A percentile compares a stretch with the other conserved stretches of the same genome.
Conservation (phyloP, 306 rosid genomes). For the Parietaria judaica region DNA sequence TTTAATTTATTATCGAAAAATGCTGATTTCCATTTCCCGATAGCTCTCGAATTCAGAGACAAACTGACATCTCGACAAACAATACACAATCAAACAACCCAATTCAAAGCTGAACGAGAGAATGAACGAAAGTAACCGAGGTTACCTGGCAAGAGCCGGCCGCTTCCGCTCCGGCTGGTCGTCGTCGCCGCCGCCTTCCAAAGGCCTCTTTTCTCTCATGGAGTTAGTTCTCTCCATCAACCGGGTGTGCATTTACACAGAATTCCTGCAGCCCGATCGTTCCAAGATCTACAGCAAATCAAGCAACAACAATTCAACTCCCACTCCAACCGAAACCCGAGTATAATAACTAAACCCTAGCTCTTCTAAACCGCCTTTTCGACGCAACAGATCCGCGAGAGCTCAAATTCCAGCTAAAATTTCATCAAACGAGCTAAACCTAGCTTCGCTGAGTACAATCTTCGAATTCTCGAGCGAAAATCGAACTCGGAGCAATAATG, state of each 20-base stretch:
- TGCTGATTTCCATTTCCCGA: not conserved
- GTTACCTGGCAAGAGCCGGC: conserved; percentile 94
- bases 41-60: not conserved
- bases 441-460: not conserved
- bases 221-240: conserved; percentile 50
- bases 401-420: conserved; percentile 20
- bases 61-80: conserved; percentile 6
- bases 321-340: not conserved
- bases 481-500: not conserved
- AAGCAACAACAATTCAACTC: conserved; percentile 20
- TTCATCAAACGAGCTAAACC: conserved; percentile 14
- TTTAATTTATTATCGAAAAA: not conserved
- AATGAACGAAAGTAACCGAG: not conserved
- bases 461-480: conserved; percentile 6
- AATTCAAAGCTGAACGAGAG: not conserved
- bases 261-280: conserved; percentile 19
- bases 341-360: conserved; percentile 27
- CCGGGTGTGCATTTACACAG: conserved; percentile 48
- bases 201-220: conserved; percentile 64
- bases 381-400: conserved; percentile 31
- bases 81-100: conserved; percentile 2
- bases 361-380: conserved; percentile 11
- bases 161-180: conserved; percentile 92
- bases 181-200: conserved; percentile 82
- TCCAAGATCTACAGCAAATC: conserved; percentile 40